Conservation (phyloP, 2,329 filamentous ascomycete species). For the Volutella citrinella region DNA sequence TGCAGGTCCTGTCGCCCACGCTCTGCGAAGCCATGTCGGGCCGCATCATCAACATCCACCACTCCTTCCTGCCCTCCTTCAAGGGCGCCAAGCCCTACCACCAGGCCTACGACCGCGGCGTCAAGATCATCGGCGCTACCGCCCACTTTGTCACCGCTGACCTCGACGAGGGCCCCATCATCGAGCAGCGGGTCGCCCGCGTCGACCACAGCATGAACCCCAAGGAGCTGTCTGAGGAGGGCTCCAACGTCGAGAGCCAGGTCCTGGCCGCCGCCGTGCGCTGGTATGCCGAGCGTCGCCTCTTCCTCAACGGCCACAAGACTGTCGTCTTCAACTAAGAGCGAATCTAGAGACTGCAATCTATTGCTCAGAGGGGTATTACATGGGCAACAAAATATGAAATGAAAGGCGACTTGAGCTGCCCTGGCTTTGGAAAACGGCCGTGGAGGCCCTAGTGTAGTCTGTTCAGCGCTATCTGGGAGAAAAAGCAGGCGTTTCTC, state of each 20-base stretch:
- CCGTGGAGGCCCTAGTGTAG: too few species aligned
- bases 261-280: slow-evolving; percentile 79
- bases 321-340: slow-evolving; percentile 67
- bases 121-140: slow-evolving; percentile 85
- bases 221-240: slow-evolving; percentile 74
- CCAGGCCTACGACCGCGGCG: slow-evolving; percentile 80
- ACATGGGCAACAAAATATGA: neutral
- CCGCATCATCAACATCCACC: slow-evolving; percentile 89
- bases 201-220: slow-evolving; percentile 76
- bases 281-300: slow-evolving; percentile 75
- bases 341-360: neutral
- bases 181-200: slow-evolving; percentile 76
- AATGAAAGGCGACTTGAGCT: neutral
- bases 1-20: slow-evolving; percentile 77
- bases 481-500: too few species aligned
- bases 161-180: slow-evolving; percentile 82
- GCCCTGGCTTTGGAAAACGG: too few species aligned
- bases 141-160: slow-evolving; percentile 85
- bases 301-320: slow-evolving; percentile 77
- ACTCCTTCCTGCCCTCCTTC: slow-evolving; percentile 82
- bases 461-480: too few species aligned
- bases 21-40: slow-evolving; percentile 78
- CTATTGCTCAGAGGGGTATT: neutral
- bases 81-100: slow-evolving; percentile 88
- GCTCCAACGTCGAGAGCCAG: slow-evolving; percentile 80